These are phyloP conservation scores for Castanea mollissima DNA, from an alignment of 306 rosid species.

Conservation along the genomic window DNA sequence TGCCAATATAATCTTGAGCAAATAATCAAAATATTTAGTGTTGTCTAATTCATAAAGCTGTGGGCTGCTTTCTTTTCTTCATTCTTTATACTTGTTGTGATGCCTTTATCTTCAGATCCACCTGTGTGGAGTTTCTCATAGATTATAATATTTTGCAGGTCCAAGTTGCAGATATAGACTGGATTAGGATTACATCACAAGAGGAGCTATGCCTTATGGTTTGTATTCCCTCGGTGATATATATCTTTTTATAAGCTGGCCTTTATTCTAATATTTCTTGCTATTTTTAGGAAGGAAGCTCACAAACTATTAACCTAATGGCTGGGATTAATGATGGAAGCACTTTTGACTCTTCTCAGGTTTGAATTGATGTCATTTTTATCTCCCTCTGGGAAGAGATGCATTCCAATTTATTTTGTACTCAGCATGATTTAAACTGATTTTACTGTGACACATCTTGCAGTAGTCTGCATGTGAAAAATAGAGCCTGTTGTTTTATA, in stretches of 20 bases:
- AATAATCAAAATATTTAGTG: background rate
- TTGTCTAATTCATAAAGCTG: background rate
- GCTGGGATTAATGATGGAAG: conserved; percentile 75
- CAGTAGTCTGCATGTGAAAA: conserved; percentile 21
- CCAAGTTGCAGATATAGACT: conserved; percentile 87
- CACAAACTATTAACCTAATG: conserved; percentile 55
- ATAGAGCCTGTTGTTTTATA: conserved; percentile 3
- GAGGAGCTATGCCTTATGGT: conserved; percentile 84
- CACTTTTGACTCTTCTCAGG: conserved; percentile 80
- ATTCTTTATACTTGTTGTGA: background rate
- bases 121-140: conserved; percentile 11
- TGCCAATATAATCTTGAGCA: background rate
- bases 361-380: conserved; percentile 28
- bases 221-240: conserved; percentile 24
- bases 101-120: background rate
- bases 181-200: conserved; percentile 71
- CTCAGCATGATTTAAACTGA: conserved; percentile 19
- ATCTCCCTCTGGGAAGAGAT: conserved; percentile 10
- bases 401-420: conserved; percentile 12
- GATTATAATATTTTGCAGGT: conserved; percentile 49
- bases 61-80: background rate
- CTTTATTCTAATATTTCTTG: conserved; percentile 23
- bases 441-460: conserved; percentile 8
- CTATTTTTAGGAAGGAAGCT: conserved; percentile 69
- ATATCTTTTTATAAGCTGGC: conserved; percentile 13